Percentiles rank a stretch among this genome's conserved stretches.
phyloP scores from a whole-genome alignment of 1,284 basidiomycete genomes.

The Cutaneotrichosporon cutaneum region DNA sequence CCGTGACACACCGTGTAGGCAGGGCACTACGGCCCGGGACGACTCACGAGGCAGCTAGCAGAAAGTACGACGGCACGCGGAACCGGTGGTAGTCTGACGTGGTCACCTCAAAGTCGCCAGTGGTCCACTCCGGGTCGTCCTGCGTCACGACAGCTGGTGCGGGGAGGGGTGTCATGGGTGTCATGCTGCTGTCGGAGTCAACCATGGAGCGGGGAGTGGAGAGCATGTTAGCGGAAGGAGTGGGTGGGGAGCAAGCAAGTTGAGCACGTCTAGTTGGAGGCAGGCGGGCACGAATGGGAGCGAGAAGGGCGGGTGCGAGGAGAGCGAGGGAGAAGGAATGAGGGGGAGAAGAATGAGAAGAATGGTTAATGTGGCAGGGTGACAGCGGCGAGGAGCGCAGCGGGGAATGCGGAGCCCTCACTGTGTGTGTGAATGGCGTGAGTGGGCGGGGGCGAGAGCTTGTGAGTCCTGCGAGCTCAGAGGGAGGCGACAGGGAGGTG shows the following conservation, averaged over 20 bases:
- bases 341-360: background rate
- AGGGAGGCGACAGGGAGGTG: background rate
- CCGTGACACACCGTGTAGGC: no score
- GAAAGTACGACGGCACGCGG: conserved; percentile 15
- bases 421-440: no score
- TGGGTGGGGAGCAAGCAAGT: background rate
- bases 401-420: background rate
- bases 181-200: background rate
- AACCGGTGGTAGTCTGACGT: conserved; percentile 15
- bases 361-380: background rate
- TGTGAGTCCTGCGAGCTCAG: background rate
- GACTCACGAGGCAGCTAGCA: conserved; percentile 1
- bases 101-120: conserved; percentile 19
- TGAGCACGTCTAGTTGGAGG: background rate
- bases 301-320: background rate
- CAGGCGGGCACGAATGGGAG: background rate
- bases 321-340: background rate
- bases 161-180: background rate
- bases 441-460: background rate
- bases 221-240: background rate
- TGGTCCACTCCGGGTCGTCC: conserved; percentile 17
- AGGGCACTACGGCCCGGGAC: no score
- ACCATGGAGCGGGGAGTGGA: background rate
- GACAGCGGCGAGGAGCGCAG: background rate
- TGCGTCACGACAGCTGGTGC: background rate